phyloP scores from a whole-genome alignment of 257 asterid species.

The Solanum piurae region DNA sequence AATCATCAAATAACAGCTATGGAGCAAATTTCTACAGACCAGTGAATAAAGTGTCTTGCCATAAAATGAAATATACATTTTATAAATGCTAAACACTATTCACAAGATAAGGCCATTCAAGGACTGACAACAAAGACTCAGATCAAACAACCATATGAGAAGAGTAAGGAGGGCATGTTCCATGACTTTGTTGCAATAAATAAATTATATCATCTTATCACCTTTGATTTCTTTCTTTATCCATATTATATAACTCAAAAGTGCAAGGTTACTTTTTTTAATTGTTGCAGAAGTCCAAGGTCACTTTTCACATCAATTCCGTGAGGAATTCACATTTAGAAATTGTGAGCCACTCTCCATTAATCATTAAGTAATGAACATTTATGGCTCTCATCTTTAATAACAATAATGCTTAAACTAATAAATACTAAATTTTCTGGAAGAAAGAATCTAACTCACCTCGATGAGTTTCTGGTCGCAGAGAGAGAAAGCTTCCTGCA shows the following conservation, averaged over 20 bases:
- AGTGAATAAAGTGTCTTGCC: background rate
- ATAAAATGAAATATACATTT: background rate
- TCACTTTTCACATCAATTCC: background rate
- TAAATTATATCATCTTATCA: background rate
- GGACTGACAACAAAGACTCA: background rate
- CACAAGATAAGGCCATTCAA: background rate
- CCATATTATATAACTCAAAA: background rate
- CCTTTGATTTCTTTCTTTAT: background rate
- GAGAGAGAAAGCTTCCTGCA: slow-evolving; percentile 87
- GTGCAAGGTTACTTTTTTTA: background rate
- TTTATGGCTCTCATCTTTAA: background rate
- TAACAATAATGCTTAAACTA: background rate
- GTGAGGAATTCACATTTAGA: background rate
- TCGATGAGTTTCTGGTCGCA: slow-evolving; percentile 68
- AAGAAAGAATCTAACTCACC: slow-evolving; percentile 28
- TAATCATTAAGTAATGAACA: background rate
- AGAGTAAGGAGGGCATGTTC: background rate
- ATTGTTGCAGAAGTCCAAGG: background rate
- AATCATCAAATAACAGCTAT: background rate
- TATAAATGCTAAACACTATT: background rate
- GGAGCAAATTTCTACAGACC: background rate
- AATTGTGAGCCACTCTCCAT: background rate
- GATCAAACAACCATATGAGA: background rate
- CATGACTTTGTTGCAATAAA: background rate
- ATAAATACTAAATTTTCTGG: background rate